These are phyloP conservation scores for Pleurotus tuoliensis DNA, from an alignment of 768 basidiomycete genomes.

Conservation along the genomic window DNA sequence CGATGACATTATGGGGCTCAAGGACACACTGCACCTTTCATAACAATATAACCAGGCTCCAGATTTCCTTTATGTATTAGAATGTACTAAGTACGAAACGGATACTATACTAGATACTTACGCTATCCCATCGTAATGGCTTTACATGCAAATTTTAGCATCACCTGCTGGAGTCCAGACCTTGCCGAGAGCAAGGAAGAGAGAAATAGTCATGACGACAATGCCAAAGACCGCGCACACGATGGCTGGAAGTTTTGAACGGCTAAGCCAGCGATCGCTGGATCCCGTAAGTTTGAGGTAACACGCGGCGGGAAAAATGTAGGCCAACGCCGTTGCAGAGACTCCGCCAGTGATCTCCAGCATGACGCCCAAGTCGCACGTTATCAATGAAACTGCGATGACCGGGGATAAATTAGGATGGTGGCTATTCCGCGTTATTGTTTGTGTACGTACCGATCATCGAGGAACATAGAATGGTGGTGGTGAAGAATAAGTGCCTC, in stretches of 20 bases:
- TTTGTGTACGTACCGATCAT: constrained; percentile 63
- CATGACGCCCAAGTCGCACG: constrained; percentile 97
- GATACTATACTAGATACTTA: constrained; percentile 9
- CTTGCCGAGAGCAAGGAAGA: constrained; percentile 73
- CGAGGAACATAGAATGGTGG: constrained; percentile 72
- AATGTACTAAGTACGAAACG: constrained; percentile 14
- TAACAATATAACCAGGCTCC: neutral
- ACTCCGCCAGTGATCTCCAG: constrained; percentile 98
- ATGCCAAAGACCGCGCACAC: constrained; percentile 71
- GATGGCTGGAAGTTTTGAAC: constrained; percentile 72
- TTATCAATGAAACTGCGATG: constrained; percentile 77
- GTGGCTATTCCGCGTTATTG: neutral
- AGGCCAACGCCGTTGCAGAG: constrained; percentile 87
- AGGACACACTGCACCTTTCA: constrained; percentile 20
- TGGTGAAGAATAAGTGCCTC: constrained; percentile 90
- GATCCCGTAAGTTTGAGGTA: constrained; percentile 71
- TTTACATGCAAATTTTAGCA: constrained; percentile 64
- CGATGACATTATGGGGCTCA: constrained; percentile 53
- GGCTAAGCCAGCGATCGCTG: constrained; percentile 59
- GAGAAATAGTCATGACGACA: constrained; percentile 72
- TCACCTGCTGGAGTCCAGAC: constrained; percentile 72
- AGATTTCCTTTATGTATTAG: constrained; percentile 8
- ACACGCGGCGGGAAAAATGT: constrained; percentile 87
- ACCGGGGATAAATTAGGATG: neutral
- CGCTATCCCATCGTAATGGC: neutral